Conservation (phyloP, 2,329 filamentous ascomycete species). For the Pseudogymnoascus sp. region DNA sequence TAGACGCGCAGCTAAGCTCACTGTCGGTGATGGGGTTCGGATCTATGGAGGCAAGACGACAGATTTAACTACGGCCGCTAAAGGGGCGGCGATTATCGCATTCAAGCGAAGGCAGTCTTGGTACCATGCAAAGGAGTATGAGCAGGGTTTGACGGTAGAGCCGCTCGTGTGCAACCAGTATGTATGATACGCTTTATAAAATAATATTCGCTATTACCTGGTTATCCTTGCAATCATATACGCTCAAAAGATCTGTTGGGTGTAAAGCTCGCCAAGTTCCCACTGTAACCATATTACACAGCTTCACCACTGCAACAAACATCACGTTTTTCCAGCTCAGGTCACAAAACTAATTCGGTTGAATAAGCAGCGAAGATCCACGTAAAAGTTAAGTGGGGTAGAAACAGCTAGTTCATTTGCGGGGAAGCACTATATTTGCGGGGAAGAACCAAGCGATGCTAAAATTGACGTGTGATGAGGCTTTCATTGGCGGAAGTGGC, state of each 20-base stretch:
- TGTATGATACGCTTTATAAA: background rate
- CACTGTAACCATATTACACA: no score
- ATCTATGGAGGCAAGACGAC: background rate
- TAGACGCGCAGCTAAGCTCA: background rate
- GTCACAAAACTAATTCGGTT: background rate
- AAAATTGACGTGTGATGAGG: background rate
- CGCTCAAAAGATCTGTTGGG: no score
- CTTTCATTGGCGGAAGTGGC: background rate
- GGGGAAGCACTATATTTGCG: background rate
- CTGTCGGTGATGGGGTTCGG: background rate
- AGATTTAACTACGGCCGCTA: background rate
- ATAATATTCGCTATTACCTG: background rate
- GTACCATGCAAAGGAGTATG: background rate
- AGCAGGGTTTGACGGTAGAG: background rate
- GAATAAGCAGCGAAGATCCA: background rate
- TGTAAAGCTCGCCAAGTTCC: no score
- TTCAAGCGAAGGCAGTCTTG: background rate
- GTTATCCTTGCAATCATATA: background rate
- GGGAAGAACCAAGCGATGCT: background rate
- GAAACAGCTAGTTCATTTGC: background rate
- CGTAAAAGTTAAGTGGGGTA: background rate
- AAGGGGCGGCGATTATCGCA: background rate
- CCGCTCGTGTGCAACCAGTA: background rate
- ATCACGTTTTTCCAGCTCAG: background rate
- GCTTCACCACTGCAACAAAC: no score